Base-by-base conservation (phyloP, 2,329 filamentous ascomycete species). In the Ophiocordyceps robertsii region DNA sequence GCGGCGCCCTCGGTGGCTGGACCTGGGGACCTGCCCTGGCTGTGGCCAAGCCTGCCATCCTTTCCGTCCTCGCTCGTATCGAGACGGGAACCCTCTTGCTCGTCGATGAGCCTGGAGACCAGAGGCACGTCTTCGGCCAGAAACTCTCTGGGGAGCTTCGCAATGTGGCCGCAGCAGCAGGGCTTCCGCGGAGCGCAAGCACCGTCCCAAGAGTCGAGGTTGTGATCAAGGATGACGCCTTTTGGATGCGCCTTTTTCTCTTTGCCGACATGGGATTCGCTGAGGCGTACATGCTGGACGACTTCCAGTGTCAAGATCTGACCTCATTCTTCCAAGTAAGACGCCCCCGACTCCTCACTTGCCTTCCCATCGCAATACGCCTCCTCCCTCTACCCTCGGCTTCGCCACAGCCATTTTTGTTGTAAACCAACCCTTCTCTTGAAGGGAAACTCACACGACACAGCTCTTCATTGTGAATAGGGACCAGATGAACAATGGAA, bases 251-350 rank as follows among this genome's bases (percentile, higher is more conserved):
- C 35, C 59, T 84, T 41, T 68, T 80, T 38, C 60, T 86, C 27
- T 83, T 84, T 53, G 78, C 75, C 32, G 82, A 86, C 57, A 84
- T 86, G 79, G 82, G 82, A 3, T 84, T 86, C 48, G 75, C 80
- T 12, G 77, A 83, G 56, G 74, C 78, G 27, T 85, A 82, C 53
- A 85, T 86, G 79, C 66, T 85, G 14, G 77, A 77, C 37, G 81
- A 86, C 56, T 69, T 84, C 27, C 73, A 77, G 41, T 84, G 80
- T 46, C 63, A 71, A 11, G 73, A 85, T 55, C 56, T 87, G 50
- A 79, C 77, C 2, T 69, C 70, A 2, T 84, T 86, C 55, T 85
- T 87, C 57, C 72, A 75, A 56, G 75, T 79, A 54, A 52, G 62
- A 46, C n/a, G 8, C 11, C 16, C 31, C 14, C n/a, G 24, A 13